These are phyloP conservation scores for Hanseniaspora vineae DNA, from an alignment of 805 yeast species.

Conservation along the genomic window DNA sequence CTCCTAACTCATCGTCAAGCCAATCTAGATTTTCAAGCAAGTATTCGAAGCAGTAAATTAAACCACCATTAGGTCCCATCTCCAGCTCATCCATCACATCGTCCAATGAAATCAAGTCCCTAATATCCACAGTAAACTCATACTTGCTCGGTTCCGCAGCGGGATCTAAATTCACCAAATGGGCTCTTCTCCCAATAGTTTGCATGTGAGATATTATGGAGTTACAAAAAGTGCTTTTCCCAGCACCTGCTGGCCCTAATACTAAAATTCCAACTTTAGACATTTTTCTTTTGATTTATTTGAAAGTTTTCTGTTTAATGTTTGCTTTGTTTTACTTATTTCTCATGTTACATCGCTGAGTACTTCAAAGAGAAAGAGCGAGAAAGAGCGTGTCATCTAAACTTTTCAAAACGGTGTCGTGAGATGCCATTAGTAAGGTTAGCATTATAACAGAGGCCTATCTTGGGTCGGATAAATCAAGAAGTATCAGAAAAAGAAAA, in stretches of 20 bases:
- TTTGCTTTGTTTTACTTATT: not conserved
- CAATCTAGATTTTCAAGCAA: slow-evolving; percentile 83
- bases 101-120: slow-evolving; percentile 78
- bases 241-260: slow-evolving; percentile 97
- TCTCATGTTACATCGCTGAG: not conserved
- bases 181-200: slow-evolving; percentile 82
- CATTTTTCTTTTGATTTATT: slow-evolving; percentile 31
- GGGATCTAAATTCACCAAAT: slow-evolving; percentile 89
- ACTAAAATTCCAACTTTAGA: slow-evolving; percentile 91
- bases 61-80: slow-evolving; percentile 90
- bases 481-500: too few relatives aligned
- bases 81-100: slow-evolving; percentile 94
- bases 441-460: too few relatives aligned
- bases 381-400: too few relatives aligned
- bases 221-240: slow-evolving; percentile 88
- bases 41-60: slow-evolving; percentile 88
- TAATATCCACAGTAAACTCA: slow-evolving; percentile 83
- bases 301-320: not conserved
- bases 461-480: too few relatives aligned
- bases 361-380: too few relatives aligned
- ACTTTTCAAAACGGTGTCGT: too few relatives aligned
- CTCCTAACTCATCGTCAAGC: slow-evolving; percentile 96
- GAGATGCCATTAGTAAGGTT: too few relatives aligned
- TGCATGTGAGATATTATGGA: slow-evolving; percentile 80
- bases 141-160: slow-evolving; percentile 91